Conservation (phyloP, 2,329 filamentous ascomycete genomes). For the Blumeria hordei region DNA sequence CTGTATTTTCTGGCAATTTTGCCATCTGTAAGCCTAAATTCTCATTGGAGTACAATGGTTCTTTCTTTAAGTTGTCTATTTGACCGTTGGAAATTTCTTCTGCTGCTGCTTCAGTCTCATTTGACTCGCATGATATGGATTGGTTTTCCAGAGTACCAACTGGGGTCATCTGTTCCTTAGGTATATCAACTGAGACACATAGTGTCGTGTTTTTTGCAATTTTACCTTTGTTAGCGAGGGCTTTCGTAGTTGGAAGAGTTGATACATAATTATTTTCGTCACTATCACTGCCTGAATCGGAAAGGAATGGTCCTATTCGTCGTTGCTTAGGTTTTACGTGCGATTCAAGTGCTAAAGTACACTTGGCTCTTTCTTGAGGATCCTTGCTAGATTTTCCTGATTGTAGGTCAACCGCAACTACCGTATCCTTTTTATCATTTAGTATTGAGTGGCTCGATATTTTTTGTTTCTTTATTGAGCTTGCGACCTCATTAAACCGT, state of each 20-base stretch:
- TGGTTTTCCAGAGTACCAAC: not conserved
- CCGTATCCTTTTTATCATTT: slow-evolving; percentile 1
- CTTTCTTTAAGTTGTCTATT: not conserved
- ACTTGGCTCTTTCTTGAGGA: not conserved
- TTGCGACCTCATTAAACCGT: slow-evolving; percentile 19
- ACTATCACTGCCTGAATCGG: slow-evolving; percentile 41
- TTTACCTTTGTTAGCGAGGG: not conserved
- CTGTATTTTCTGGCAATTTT: not conserved
- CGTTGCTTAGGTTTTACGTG: slow-evolving; percentile 6
- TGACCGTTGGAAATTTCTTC: not conserved
- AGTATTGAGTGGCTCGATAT: slow-evolving; percentile 8
- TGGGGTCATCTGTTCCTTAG: not conserved
- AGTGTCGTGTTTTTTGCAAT: not conserved
- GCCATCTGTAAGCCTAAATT: not conserved
- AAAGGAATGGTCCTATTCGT: slow-evolving; percentile 37
- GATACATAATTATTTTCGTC: slow-evolving; percentile 16
- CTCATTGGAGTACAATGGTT: not conserved
- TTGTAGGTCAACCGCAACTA: not conserved
- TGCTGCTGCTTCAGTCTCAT: not conserved
- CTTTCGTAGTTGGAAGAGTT: not conserved
- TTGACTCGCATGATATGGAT: not conserved
- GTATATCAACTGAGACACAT: not conserved
- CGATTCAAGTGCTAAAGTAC: not conserved
- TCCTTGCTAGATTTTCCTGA: not conserved
- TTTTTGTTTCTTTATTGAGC: slow-evolving; percentile 21